Conservation (phyloP, 441 rosid species). For the Codiaeum variegatum region DNA sequence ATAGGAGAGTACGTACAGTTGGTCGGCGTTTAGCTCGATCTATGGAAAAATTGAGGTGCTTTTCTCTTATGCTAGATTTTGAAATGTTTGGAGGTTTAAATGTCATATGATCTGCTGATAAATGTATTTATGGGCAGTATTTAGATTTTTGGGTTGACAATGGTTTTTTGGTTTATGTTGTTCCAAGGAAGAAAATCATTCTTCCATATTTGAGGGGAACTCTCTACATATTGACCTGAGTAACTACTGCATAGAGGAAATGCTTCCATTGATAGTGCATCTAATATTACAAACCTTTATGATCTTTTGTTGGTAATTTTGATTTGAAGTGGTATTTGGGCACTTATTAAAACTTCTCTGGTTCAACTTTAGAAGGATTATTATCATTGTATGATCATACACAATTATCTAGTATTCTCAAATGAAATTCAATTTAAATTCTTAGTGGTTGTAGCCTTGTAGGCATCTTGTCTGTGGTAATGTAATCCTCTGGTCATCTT, state of each 20-base stretch:
- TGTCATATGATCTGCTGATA: neutral
- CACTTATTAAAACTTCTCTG: neutral
- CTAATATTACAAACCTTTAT: neutral
- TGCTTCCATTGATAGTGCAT: neutral
- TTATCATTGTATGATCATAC: neutral
- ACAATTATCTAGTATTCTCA: neutral
- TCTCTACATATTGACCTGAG: neutral
- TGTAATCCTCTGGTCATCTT: neutral
- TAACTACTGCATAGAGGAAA: neutral
- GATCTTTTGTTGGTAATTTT: constrained; percentile 1
- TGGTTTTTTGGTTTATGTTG: constrained; percentile 4
- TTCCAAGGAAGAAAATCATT: neutral
- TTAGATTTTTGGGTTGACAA: neutral
- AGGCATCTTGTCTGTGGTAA: neutral
- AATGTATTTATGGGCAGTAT: neutral
- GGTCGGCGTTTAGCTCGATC: constrained; percentile 88
- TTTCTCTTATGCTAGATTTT: constrained; percentile 2
- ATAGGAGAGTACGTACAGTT: constrained; percentile 83
- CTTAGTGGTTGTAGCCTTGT: neutral
- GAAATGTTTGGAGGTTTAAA: constrained; percentile 6
- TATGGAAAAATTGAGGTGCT: constrained; percentile 89
- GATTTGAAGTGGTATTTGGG: neutral
- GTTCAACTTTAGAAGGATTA: neutral
- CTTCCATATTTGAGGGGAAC: neutral
- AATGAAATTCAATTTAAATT: neutral